Evolutionary conservation across 2,329 filamentous ascomycete genomes (phyloP).

Genomic region (Pseudocercospora musae): DNA sequence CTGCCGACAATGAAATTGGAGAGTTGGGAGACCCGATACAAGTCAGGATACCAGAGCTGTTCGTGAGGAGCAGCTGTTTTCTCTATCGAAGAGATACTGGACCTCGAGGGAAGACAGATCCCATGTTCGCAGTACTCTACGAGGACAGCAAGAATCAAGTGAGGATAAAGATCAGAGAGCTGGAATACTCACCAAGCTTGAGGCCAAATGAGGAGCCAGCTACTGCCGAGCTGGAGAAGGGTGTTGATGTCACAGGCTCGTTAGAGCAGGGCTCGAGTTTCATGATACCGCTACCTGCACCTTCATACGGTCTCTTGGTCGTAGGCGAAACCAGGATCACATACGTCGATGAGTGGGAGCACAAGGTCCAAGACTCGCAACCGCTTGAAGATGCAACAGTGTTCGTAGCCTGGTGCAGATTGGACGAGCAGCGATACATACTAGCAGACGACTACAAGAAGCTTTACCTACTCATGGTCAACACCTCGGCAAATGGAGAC

Average conservation of each 20-base stretch:
- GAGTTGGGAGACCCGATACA: conserved; percentile 61
- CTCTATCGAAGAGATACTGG: conserved; percentile 51
- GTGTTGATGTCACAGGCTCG: conserved; percentile 48
- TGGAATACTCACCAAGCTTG: conserved; percentile 50
- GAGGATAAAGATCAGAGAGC: conserved; percentile 53
- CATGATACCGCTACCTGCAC: conserved; percentile 59
- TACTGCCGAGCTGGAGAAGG: conserved; percentile 53
- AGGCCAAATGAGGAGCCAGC: conserved; percentile 45
- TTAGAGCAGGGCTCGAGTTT: conserved; percentile 60
- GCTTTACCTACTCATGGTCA: conserved; percentile 78
- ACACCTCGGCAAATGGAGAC: conserved; percentile 60
- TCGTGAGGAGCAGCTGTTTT: conserved; percentile 64
- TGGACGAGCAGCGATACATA: conserved; percentile 79
- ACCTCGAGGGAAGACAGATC: conserved; percentile 43
- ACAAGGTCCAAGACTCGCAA: conserved; percentile 62
- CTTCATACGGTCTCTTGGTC: conserved; percentile 50
- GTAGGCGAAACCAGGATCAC: conserved; percentile 66
- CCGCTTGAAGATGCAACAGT: conserved; percentile 71
- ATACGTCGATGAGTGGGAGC: conserved; percentile 75
- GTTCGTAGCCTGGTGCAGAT: conserved; percentile 86
- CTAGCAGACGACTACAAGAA: conserved; percentile 87
- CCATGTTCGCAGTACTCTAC: conserved; percentile 63
- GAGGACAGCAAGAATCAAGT: conserved; percentile 59
- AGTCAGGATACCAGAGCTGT: conserved; percentile 63
- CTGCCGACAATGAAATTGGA: conserved; percentile 48